Evolutionary conservation across 768 basidiomycete species (phyloP).

Genomic region (Mycena capillaripes): DNA sequence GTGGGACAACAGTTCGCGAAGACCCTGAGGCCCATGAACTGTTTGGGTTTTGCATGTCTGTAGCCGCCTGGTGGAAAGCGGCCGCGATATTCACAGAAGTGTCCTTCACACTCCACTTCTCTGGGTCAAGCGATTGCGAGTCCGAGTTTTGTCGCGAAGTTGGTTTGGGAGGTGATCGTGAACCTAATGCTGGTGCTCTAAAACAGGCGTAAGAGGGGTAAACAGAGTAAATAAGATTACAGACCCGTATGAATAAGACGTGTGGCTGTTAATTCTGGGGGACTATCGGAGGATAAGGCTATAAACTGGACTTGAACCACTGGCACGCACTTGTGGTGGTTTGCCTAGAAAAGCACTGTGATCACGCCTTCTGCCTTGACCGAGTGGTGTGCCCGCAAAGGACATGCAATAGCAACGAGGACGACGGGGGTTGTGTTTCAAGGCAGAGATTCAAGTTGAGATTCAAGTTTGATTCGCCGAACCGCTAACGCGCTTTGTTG

Average conservation of each 20-base stretch:
- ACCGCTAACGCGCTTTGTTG: constrained; percentile 34
- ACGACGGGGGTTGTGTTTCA: constrained; percentile 18
- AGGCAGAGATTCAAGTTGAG: background rate
- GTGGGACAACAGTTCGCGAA: constrained; percentile 64
- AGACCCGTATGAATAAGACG: constrained; percentile 79
- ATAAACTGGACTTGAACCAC: background rate
- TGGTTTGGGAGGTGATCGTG: constrained; percentile 73
- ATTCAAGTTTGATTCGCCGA: background rate
- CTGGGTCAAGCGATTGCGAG: constrained; percentile 65
- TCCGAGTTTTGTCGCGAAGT: constrained; percentile 60
- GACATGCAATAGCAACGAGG: constrained; percentile 71
- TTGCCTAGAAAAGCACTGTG: constrained; percentile 84
- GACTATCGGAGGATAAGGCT: constrained; percentile 29
- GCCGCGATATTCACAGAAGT: constrained; percentile 90
- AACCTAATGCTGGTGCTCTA: constrained; percentile 69
- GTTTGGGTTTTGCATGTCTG: constrained; percentile 70
- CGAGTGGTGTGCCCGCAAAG: constrained; percentile 86
- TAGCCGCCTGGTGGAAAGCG: constrained; percentile 83
- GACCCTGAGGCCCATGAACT: constrained; percentile 76
- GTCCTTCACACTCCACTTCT: constrained; percentile 82
- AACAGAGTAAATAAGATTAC: constrained; percentile 39
- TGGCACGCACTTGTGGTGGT: constrained; percentile 49
- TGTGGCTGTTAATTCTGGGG: constrained; percentile 59
- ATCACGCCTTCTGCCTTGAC: constrained; percentile 90
- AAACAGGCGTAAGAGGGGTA: constrained; percentile 37